phyloP scores from a whole-genome alignment of 2,329 filamentous ascomycete genomes.

The Albifimbria verrucaria region DNA sequence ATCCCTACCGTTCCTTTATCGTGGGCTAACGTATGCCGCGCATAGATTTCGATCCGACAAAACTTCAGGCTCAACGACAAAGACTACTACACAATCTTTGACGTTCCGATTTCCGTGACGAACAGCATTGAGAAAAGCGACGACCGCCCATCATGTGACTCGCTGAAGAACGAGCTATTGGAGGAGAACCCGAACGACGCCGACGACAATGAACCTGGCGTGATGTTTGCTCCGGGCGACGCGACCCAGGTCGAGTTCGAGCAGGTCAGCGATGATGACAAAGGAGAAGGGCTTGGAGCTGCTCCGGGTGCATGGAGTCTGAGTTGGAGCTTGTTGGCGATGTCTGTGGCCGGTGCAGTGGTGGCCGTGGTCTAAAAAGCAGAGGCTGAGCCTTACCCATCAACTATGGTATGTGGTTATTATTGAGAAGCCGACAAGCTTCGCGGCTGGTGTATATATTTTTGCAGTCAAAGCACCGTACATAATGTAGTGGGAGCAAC shows the following conservation, averaged over 20 bases:
- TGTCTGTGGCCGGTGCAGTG: background rate
- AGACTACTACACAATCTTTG: slow-evolving; percentile 67
- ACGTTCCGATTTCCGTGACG: slow-evolving; percentile 65
- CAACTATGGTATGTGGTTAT: too few species aligned
- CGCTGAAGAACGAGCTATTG: slow-evolving; percentile 49
- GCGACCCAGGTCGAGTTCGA: slow-evolving; percentile 38
- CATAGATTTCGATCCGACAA: slow-evolving; percentile 66
- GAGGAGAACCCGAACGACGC: slow-evolving; percentile 41
- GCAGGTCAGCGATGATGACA: background rate
- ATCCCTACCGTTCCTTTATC: too few species aligned
- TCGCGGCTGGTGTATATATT: too few species aligned
- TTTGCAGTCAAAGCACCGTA: too few species aligned
- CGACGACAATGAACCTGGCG: slow-evolving; percentile 35
- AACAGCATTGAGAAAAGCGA: slow-evolving; percentile 53
- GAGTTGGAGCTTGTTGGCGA: background rate
- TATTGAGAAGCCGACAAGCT: too few species aligned
- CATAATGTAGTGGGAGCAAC: too few species aligned
- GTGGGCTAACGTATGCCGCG: too few species aligned
- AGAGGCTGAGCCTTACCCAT: too few species aligned
- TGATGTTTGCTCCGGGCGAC: slow-evolving; percentile 51
- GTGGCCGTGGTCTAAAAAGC: background rate
- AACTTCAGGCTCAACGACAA: slow-evolving; percentile 63
- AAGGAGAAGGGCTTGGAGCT: background rate
- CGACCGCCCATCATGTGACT: slow-evolving; percentile 45
- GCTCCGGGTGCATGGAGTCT: background rate